Conservation (phyloP, 345 rosid species). For the Pugionium cornutum region DNA sequence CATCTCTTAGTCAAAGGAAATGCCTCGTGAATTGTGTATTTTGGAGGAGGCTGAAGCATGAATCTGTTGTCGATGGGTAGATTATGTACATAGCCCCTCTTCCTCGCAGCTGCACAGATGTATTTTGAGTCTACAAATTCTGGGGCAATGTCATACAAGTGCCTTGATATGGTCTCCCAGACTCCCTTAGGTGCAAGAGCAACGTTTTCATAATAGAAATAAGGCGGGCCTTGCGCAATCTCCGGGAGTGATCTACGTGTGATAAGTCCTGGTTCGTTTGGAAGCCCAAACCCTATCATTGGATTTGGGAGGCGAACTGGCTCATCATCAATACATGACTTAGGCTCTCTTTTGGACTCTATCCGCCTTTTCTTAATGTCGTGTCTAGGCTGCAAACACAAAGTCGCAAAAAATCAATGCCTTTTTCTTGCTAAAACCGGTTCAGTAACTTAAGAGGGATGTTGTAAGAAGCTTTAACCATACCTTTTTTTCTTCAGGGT, state of each 20-base stretch:
- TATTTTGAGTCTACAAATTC: slow-evolving; percentile 85
- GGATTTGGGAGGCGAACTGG: slow-evolving; percentile 70
- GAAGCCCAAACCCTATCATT: slow-evolving; percentile 91
- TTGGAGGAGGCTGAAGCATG: slow-evolving; percentile 73
- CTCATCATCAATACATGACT: slow-evolving; percentile 44
- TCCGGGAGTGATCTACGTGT: slow-evolving; percentile 58
- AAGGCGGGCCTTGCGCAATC: slow-evolving; percentile 68
- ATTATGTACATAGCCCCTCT: slow-evolving; percentile 87
- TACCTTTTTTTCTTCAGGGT: slow-evolving; percentile 61
- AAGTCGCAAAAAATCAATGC: slow-evolving; percentile 14
- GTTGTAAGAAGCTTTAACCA: slow-evolving; percentile 4
- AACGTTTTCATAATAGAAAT: slow-evolving; percentile 87
- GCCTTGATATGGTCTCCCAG: slow-evolving; percentile 81
- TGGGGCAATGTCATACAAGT: slow-evolving; percentile 65
- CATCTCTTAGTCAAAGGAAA: slow-evolving; percentile 66
- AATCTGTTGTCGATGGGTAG: slow-evolving; percentile 65
- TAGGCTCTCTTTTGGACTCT: slow-evolving; percentile 27
- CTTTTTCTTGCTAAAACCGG: neutral
- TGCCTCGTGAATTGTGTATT: slow-evolving; percentile 67
- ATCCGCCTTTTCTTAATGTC: slow-evolving; percentile 58
- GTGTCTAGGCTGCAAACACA: slow-evolving; percentile 43
- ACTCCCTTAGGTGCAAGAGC: slow-evolving; percentile 93
- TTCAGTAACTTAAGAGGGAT: neutral
- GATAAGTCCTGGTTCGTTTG: slow-evolving; percentile 43
- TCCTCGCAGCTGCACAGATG: slow-evolving; percentile 88